A percentile compares a stretch with the other conserved stretches of the same genome.
phyloP scores from a whole-genome alignment of 495 filamentous ascomycete species.

The Talaromyces adpressus region DNA sequence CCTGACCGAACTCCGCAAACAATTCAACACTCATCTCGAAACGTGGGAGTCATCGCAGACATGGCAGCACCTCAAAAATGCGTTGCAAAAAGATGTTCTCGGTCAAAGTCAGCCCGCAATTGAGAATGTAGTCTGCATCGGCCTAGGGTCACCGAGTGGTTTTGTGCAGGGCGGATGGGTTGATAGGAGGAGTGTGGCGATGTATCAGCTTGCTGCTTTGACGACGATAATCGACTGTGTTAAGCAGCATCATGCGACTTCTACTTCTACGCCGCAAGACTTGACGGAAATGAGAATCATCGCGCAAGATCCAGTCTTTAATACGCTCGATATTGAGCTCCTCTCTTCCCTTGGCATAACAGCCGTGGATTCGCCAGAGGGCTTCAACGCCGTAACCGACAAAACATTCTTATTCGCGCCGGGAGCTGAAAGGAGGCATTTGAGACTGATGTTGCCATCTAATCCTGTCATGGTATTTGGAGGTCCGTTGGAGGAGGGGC shows the following conservation, averaged over 20 bases:
- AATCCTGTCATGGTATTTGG: conserved; percentile 28
- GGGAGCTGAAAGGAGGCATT: conserved; percentile 34
- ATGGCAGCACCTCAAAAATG: conserved; percentile 15
- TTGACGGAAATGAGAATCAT: conserved; percentile 19
- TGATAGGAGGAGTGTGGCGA: conserved; percentile 34
- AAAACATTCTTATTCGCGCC: conserved; percentile 58
- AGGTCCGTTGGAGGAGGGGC: conserved; percentile 25
- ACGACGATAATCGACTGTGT: conserved; percentile 32
- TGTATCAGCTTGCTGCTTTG: conserved; percentile 59
- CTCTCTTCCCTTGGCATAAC: conserved; percentile 44
- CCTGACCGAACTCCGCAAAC: conserved; percentile 25
- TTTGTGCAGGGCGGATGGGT: conserved; percentile 40
- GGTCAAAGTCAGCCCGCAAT: background rate
- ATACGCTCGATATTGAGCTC: conserved; percentile 49
- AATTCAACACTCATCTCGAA: conserved; percentile 22
- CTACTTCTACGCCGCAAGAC: background rate
- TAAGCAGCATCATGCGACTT: background rate
- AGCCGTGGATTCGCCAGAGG: conserved; percentile 50
- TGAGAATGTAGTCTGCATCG: conserved; percentile 39
- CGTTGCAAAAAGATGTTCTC: conserved; percentile 1
- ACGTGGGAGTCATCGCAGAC: conserved; percentile 26
- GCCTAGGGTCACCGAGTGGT: conserved; percentile 46
- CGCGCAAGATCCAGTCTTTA: conserved; percentile 71
- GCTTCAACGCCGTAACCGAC: conserved; percentile 44
- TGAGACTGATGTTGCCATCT: conserved; percentile 22